Evolutionary conservation across 768 basidiomycete genomes (phyloP).

Genomic region (Infundibulicybe gibba): DNA sequence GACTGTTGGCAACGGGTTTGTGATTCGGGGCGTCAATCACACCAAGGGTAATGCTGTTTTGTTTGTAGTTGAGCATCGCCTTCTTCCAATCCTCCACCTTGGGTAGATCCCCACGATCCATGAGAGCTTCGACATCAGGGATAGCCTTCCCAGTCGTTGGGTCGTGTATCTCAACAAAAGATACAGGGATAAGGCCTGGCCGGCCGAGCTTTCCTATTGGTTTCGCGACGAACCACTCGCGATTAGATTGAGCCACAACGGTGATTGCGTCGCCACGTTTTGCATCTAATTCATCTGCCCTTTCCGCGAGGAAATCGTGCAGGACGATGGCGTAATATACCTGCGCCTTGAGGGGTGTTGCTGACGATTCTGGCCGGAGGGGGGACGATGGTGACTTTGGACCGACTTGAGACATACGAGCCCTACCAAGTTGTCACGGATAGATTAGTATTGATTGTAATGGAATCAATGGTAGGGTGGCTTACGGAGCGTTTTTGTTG

Average conservation of each 20-base stretch:
- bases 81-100: conserved; percentile 99
- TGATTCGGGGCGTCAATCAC: conserved; percentile 65
- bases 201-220: conserved; percentile 93
- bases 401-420: conserved; percentile 40
- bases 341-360: conserved; percentile 39
- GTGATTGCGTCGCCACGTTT: conserved; percentile 92
- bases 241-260: conserved; percentile 98
- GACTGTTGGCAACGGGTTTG: conserved; percentile 39
- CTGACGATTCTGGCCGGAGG: conserved; percentile 22
- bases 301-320: conserved; percentile 94
- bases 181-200: conserved; percentile 94
- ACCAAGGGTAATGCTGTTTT: conserved; percentile 92
- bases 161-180: conserved; percentile 96
- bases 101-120: conserved; percentile 86
- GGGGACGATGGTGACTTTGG: conserved; percentile 15
- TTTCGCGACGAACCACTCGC: conserved; percentile 99
- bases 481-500: conserved; percentile 68
- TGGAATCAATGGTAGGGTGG: conserved; percentile 8
- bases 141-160: conserved; percentile 81
- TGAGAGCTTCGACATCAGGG: conserved; percentile 69
- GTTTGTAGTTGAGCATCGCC: conserved; percentile 93
- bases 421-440: conserved; percentile 18
- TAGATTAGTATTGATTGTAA: conserved; percentile 7
- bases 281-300: conserved; percentile 94
- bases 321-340: conserved; percentile 94